Conservation (phyloP, 2,329 filamentous ascomycete genomes). For the Colletotrichum navitas region DNA sequence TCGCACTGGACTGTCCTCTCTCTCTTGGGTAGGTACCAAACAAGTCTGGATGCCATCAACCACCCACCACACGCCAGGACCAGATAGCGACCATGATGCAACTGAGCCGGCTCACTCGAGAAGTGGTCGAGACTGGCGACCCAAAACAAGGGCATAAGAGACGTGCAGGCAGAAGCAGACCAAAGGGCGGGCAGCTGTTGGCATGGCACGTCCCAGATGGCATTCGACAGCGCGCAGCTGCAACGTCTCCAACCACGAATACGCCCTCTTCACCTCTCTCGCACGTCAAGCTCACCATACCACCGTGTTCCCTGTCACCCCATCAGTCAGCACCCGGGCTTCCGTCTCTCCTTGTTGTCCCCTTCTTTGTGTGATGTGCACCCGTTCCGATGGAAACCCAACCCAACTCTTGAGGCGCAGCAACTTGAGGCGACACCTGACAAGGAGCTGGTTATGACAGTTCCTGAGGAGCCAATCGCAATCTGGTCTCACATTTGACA, state of each 20-base stretch:
- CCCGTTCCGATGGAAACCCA: conserved; percentile 40
- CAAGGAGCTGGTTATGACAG: conserved; percentile 46
- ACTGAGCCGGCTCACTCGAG: conserved; percentile 33
- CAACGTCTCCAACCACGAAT: conserved; percentile 21
- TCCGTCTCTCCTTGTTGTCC: conserved; percentile 34
- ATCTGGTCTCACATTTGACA: conserved; percentile 46
- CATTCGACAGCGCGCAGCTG: conserved; percentile 16
- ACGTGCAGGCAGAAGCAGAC: conserved; percentile 15
- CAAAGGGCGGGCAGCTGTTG: neutral
- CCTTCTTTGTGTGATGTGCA: conserved; percentile 38
- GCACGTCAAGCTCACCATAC: conserved; percentile 34
- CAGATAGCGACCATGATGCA: conserved; percentile 30
- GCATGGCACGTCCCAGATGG: conserved; percentile 25
- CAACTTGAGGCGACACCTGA: conserved; percentile 42
- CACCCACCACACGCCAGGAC: conserved; percentile 22
- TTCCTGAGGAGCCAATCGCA: conserved; percentile 53
- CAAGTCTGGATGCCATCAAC: conserved; percentile 21
- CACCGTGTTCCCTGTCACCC: conserved; percentile 23
- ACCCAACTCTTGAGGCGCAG: conserved; percentile 41
- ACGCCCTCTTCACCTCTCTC: conserved; percentile 21
- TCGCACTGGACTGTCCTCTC: conserved; percentile 12
- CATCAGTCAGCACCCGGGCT: conserved; percentile 41
- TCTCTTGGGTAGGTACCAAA: conserved; percentile 13
- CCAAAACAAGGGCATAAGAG: conserved; percentile 28
- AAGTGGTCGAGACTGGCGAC: conserved; percentile 24